Conservation (phyloP, 768 basidiomycete genomes). For the Kwoniella mangroviensis region DNA sequence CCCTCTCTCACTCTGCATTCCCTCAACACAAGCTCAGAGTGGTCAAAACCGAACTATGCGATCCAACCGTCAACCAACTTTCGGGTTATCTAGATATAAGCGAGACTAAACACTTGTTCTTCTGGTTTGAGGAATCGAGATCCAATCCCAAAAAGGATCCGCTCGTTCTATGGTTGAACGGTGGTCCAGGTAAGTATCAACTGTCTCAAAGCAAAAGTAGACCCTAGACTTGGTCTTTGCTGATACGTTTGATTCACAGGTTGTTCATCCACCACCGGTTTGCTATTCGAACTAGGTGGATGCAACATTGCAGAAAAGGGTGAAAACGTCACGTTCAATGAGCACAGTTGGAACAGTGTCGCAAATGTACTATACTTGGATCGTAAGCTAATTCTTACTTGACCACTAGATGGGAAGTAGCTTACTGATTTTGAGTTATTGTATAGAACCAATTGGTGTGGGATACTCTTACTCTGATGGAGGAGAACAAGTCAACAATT, state of each 20-base stretch:
- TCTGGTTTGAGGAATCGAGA: constrained; percentile 85
- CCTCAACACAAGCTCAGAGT: constrained; percentile 54
- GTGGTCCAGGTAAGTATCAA: constrained; percentile 14
- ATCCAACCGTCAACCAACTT: constrained; percentile 75
- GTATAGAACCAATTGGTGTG: constrained; percentile 72
- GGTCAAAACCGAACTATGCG: constrained; percentile 70
- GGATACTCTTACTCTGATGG: constrained; percentile 80
- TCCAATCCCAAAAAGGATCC: constrained; percentile 75
- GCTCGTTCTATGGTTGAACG: constrained; percentile 73
- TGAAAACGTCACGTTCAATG: constrained; percentile 64
- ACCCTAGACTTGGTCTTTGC: not conserved
- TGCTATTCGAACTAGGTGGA: constrained; percentile 91
- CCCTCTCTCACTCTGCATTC: constrained; percentile 56
- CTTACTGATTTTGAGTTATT: constrained; percentile 39
- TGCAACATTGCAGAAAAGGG: constrained; percentile 75
- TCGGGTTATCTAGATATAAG: constrained; percentile 83
- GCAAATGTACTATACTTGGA: constrained; percentile 64
- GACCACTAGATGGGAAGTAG: constrained; percentile 61
- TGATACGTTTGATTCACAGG: constrained; percentile 31
- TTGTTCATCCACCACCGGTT: constrained; percentile 73
- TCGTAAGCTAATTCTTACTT: constrained; percentile 58
- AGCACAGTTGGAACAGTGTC: constrained; percentile 80
- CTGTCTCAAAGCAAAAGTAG: not conserved
- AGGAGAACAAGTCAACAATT: constrained; percentile 69
- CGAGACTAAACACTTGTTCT: constrained; percentile 81